Base-by-base conservation (phyloP, 2,329 filamentous ascomycete species). In the Alternaria panax region DNA sequence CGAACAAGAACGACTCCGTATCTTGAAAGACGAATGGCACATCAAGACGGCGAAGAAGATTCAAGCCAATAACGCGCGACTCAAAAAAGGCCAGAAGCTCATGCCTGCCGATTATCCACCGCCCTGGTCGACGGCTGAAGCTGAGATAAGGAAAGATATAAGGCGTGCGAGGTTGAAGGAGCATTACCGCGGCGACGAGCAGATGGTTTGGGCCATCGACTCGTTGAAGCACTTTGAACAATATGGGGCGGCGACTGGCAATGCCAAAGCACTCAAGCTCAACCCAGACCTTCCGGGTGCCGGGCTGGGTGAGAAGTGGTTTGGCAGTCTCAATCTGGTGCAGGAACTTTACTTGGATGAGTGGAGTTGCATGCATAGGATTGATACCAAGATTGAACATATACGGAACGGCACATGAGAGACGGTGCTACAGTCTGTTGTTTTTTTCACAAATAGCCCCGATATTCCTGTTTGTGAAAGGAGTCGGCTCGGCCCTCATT, bases 301-400 rank as follows among this genome's bases (percentile, higher is more conserved):
- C 2, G 69, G 73, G 0, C 50, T 76, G 5, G 74, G 74, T 1
- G 74, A 75, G 51, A 63, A 62, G 11, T 76, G 68, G 69, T 75
- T 71, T 52, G 69, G 70, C 0, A 74, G 72, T 40, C 60, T 65
- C 6, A 65, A 70, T 59, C 28, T 74, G 25, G 67, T 75, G 41
- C 71, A 75, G 46, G 70, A 66, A 43, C 59, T 76, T 4, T 73
- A 69, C 59, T 51, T 76, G 27, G 74, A 76, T 55, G 74, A 76
- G 57, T 74, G 71, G 67, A 73, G 70, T 51, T 72, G 71, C 40
- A 62, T 75, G 67, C 70, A 76, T 53, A 60, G 74, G 47, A 74
- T 75, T 42, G 70, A 72, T 54, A 63, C 59, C 0, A 72, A 72
- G 56, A 54, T 63, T 6, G 68, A 70, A 30, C 64, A 71, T 41